Percentiles rank a stretch among this genome's conserved stretches.
Conservation (phyloP, 2,329 filamentous ascomycete species). For the Aspergillus sergii region DNA sequence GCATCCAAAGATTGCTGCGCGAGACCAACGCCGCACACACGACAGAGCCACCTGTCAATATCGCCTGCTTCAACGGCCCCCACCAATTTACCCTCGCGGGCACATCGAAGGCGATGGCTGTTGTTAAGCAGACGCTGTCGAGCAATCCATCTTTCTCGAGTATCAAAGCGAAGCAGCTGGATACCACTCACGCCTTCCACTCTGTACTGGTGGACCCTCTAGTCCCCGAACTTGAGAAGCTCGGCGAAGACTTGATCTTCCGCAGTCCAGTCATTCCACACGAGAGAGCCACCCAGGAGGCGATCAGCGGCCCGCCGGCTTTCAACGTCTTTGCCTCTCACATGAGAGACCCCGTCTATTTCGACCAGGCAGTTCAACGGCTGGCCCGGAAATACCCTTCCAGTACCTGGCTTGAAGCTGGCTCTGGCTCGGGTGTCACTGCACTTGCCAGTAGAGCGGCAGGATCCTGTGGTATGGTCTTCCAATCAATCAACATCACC, state of each 20-base stretch:
- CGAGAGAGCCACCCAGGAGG: background rate
- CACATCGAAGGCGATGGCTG: background rate
- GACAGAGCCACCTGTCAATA: background rate
- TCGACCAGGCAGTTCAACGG: slow-evolving; percentile 47
- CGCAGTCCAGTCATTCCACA: background rate
- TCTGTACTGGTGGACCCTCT: background rate
- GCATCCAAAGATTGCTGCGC: background rate
- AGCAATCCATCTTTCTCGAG: background rate
- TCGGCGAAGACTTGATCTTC: background rate
- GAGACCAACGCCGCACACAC: background rate
- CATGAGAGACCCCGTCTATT: slow-evolving; percentile 50
- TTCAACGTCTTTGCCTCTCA: slow-evolving; percentile 29
- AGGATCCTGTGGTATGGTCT: background rate
- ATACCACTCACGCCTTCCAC: slow-evolving; percentile 1
- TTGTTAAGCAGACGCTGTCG: background rate
- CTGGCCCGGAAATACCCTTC: slow-evolving; percentile 30
- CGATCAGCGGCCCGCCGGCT: background rate
- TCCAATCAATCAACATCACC: slow-evolving; percentile 13
- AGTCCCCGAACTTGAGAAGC: background rate
- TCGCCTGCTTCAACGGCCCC: slow-evolving; percentile 2
- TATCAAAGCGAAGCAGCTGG: background rate
- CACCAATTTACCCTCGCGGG: background rate
- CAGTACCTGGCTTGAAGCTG: slow-evolving; percentile 46
- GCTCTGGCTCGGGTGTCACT: slow-evolving; percentile 35
- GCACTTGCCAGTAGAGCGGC: slow-evolving; percentile 32